Evolutionary conservation across 345 rosid species (phyloP), one percentile per base, ranked within the genome.

Genomic region (Heritiera littoralis): DNA sequence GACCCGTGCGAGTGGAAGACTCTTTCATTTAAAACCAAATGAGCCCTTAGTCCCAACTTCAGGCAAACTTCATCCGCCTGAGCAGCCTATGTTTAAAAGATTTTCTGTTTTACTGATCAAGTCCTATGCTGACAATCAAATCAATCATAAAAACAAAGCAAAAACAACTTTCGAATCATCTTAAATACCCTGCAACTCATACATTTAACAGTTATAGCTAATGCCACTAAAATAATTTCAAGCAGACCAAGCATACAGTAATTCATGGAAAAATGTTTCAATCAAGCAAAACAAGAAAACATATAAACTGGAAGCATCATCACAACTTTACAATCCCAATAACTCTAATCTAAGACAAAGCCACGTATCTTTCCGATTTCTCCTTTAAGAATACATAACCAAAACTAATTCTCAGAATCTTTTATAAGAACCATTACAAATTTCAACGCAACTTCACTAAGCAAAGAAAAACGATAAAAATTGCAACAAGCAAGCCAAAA

Each of bases 371-470:
- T 68, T 68, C 18, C 9, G 2, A 2, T 51, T 17, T 32, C 12
- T 15, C 30, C 32, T 18, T n/a, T 1, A 2, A 59, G 9, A 8
- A 8, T 9, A 54, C 64, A 8, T 20, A 20, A 59, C 2, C 18
- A 32, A 59, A 56, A 56, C 28, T 7, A 18, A 30, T 9, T 71
- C 23, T 14, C 59, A 52, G 15, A 0, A 17, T 52, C 32, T 23
- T 15, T 72, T 30, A 28, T 23, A 23, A 70, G 6, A 9, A 32
- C 28, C 28, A 9, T 0, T 52, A 32, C 20, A 46, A 69, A 46
- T 15, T 72, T 72, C 61, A 32, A 71, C 60, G 45, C 23, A 70
- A 14, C 23, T 51, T 30, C 59, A 71, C 40, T 70, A 30, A 51
- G 75, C 23, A 23, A 6, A 46, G 2, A 7, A 30, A 49, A 11